phyloP scores from a whole-genome alignment of 805 yeast species.

The Metschnikowia sp. region DNA sequence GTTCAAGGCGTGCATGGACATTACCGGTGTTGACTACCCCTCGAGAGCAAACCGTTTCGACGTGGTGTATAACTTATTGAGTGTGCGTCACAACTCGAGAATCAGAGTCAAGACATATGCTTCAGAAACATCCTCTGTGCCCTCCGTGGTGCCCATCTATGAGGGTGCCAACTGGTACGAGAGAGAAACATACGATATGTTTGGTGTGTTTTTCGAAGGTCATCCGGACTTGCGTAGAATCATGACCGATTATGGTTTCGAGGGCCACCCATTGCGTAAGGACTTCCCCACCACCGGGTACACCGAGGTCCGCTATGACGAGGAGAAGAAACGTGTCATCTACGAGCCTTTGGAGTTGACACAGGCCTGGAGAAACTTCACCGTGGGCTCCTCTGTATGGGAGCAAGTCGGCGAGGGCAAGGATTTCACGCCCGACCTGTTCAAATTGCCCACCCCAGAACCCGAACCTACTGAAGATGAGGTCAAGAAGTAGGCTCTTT shows the following conservation, averaged over 20 bases:
- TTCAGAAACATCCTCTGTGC: slow-evolving; percentile 77
- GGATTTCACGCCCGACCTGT: slow-evolving; percentile 75
- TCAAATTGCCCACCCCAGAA: slow-evolving; percentile 78
- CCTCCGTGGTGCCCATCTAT: slow-evolving; percentile 66
- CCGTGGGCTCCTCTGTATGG: slow-evolving; percentile 87
- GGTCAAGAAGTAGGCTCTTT: slow-evolving; percentile 18
- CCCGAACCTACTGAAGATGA: slow-evolving; percentile 58
- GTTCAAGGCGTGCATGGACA: slow-evolving; percentile 73
- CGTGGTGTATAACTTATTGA: slow-evolving; percentile 77
- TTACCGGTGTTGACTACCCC: slow-evolving; percentile 86
- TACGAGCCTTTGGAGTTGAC: slow-evolving; percentile 89
- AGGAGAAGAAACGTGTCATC: slow-evolving; percentile 84
- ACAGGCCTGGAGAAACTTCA: slow-evolving; percentile 88
- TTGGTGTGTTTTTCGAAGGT: slow-evolving; percentile 81
- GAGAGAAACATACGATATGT: slow-evolving; percentile 85
- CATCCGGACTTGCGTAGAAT: slow-evolving; percentile 89
- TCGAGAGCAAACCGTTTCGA: slow-evolving; percentile 81
- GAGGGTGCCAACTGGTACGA: slow-evolving; percentile 90
- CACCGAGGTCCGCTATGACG: slow-evolving; percentile 86
- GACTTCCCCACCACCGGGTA: slow-evolving; percentile 93
- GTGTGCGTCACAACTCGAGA: slow-evolving; percentile 80
- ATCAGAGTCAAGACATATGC: slow-evolving; percentile 88
- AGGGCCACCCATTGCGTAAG: slow-evolving; percentile 87
- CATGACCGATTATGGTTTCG: slow-evolving; percentile 89
- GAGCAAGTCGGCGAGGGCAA: slow-evolving; percentile 87